These are phyloP conservation scores for Podaxis sp. DNA, from an alignment of 768 basidiomycete genomes.

Conservation along the genomic window DNA sequence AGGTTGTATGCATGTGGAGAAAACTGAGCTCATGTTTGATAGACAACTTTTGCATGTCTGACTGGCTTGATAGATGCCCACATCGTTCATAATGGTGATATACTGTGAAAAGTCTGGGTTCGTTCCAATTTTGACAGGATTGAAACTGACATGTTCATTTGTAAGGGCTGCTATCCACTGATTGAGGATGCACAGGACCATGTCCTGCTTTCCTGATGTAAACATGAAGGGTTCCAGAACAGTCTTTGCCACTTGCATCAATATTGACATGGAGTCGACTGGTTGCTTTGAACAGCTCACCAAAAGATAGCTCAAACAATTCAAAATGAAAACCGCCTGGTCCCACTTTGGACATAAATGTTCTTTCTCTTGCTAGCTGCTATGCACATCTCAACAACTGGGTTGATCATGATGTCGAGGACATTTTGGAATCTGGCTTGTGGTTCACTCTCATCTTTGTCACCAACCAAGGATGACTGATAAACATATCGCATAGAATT, in stretches of 20 bases:
- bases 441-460: constrained; percentile 45
- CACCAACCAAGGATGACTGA: constrained; percentile 78
- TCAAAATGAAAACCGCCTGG: constrained; percentile 77
- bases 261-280: not conserved
- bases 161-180: constrained; percentile 62
- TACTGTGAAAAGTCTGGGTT: constrained; percentile 36
- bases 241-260: constrained; percentile 36
- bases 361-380: constrained; percentile 65
- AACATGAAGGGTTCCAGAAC: constrained; percentile 70
- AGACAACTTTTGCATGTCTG: constrained; percentile 40
- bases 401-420: constrained; percentile 83
- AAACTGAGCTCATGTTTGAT: constrained; percentile 34
- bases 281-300: constrained; percentile 38
- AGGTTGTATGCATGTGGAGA: not conserved
- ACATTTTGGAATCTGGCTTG: constrained; percentile 61
- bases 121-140: not conserved
- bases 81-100: constrained; percentile 49
- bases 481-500: constrained; percentile 91
- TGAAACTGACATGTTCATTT: constrained; percentile 74
- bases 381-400: constrained; percentile 75
- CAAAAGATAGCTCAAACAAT: constrained; percentile 81
- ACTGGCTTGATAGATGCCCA: constrained; percentile 49
- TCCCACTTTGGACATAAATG: constrained; percentile 69
- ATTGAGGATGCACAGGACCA: constrained; percentile 62
- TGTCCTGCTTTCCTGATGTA: constrained; percentile 56